phyloP scores from a whole-genome alignment of 257 asterid genomes.

The Jacaranda mimosifolia region DNA sequence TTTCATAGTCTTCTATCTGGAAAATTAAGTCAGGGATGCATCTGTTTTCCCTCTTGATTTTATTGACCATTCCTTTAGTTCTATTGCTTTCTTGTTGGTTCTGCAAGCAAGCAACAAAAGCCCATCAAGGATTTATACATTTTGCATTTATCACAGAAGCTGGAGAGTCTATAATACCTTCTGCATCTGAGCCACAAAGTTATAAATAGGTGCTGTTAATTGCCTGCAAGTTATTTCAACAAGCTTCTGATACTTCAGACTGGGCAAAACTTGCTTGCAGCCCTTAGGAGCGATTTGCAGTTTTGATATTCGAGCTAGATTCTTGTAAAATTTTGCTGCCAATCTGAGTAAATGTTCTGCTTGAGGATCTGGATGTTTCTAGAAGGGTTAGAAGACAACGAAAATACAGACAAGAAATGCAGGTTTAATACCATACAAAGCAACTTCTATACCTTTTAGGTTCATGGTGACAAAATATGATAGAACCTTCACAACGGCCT shows the following conservation, averaged over 20 bases:
- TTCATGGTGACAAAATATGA: conserved; percentile 76
- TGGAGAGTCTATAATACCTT: conserved; percentile 47
- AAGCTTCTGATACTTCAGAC: conserved; percentile 71
- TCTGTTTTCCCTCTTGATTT: conserved; percentile 85
- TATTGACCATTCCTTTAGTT: conserved; percentile 61
- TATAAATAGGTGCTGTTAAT: conserved; percentile 75
- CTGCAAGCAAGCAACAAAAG: conserved; percentile 44
- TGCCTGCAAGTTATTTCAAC: conserved; percentile 84
- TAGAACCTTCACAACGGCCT: conserved; percentile 67
- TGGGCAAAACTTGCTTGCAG: conserved; percentile 70
- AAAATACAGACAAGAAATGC: conserved; percentile 7
- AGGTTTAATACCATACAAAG: conserved; percentile 20
- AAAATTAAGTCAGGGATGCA: conserved; percentile 83
- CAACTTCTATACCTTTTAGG: conserved; percentile 62
- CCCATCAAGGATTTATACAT: not conserved
- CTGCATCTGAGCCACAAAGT: conserved; percentile 71
- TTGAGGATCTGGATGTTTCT: conserved; percentile 67
- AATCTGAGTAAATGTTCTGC: conserved; percentile 73
- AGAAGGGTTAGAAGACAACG: conserved; percentile 24
- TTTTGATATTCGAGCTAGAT: conserved; percentile 75
- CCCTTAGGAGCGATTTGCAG: conserved; percentile 72
- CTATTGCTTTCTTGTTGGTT: conserved; percentile 69
- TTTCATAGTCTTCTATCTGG: conserved; percentile 88
- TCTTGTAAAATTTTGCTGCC: conserved; percentile 76
- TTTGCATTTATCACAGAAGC: too few relatives aligned